Evolutionary conservation across 2,329 filamentous ascomycete genomes (phyloP), one percentile per base, ranked within the genome.

Genomic region (Ascochyta clinopodiicola): DNA sequence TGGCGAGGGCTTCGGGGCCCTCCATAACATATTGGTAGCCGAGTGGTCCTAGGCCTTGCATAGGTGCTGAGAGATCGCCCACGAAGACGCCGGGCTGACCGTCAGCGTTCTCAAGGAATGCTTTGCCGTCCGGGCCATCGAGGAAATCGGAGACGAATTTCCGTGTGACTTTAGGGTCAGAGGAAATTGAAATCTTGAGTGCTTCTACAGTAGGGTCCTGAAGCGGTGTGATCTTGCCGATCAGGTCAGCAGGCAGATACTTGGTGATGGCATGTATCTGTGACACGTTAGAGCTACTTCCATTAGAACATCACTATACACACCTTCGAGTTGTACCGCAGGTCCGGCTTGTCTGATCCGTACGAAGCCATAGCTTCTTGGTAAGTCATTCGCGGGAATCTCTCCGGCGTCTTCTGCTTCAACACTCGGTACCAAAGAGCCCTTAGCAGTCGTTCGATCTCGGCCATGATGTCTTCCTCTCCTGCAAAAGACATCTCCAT

Each of bases 271-370:
- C 80, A 47, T 78, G 80, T 57, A 96, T 91, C 83, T 91, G 70
- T 10, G 2, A 2, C 21, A n/a, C 22, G 44, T 60, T 6, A 59
- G 61, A 75, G 62, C 76, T 64, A 24, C 19, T 27, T 27, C 15
- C 12, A 12, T 13, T 17, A n/a, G 10, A 13, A 10, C 10, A 13
- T 17, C 38, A 27, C 15, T 22, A 4, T 21, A 34, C 27, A 17
- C 72, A 90, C 88, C 68, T 84, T 78, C 24, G 86, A 87, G 1
- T 85, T 84, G 34, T 93, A 88, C 17, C 95, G 86, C 9, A 94
- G 78, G 70, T 99, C 95, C 4, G 95, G 95, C 75, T 99, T 99
- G 75, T 99, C 95, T 4, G 87, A 90, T 10, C 95, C 95, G 68
- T 93, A 96, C 2, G 78, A 80, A 1, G 83, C 78, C 88, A 99